Evolutionary conservation across 2,329 filamentous ascomycete species (phyloP).

Genomic region (Lasiodiplodia gonubiensis): DNA sequence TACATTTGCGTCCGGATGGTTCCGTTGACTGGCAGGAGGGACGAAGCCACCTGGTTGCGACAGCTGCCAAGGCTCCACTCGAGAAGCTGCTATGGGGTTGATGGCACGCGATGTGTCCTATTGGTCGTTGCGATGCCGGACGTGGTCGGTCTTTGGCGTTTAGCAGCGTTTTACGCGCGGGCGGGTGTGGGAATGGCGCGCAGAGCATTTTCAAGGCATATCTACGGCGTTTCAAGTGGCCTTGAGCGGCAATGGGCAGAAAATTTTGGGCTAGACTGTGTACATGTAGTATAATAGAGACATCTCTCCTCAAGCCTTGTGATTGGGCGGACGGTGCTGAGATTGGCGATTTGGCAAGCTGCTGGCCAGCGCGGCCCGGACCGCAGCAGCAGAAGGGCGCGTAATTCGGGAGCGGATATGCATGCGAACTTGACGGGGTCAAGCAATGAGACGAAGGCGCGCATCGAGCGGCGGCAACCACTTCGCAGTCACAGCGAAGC

Average conservation of each 20-base stretch:
- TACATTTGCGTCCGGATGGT: neutral
- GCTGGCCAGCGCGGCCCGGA: slow-evolving; percentile 1
- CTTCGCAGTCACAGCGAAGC: neutral
- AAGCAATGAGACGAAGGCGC: neutral
- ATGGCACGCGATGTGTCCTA: neutral
- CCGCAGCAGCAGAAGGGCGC: neutral
- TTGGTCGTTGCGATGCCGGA: slow-evolving; percentile 9
- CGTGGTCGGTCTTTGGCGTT: slow-evolving; percentile 28
- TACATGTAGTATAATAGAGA: slow-evolving; percentile 26
- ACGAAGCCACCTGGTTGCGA: neutral
- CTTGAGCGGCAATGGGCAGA: slow-evolving; percentile 9
- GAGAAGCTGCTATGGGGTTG: neutral
- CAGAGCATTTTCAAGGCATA: slow-evolving; percentile 28
- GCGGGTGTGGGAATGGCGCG: slow-evolving; percentile 15
- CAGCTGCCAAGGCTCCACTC: neutral
- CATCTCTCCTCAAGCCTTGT: slow-evolving; percentile 8
- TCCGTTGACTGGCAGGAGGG: neutral
- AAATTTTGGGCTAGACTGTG: slow-evolving; percentile 20
- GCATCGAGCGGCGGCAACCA: neutral
- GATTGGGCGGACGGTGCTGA: neutral
- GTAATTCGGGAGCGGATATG: neutral
- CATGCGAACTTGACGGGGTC: neutral
- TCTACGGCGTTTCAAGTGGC: slow-evolving; percentile 25
- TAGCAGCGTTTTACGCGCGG: slow-evolving; percentile 27
- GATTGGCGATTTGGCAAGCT: neutral